A percentile compares a stretch with the other conserved stretches of the same genome.
Evolutionary conservation across 192 early-diverging fungal species (phyloP).

Genomic region (Haplosporangium gracile): DNA sequence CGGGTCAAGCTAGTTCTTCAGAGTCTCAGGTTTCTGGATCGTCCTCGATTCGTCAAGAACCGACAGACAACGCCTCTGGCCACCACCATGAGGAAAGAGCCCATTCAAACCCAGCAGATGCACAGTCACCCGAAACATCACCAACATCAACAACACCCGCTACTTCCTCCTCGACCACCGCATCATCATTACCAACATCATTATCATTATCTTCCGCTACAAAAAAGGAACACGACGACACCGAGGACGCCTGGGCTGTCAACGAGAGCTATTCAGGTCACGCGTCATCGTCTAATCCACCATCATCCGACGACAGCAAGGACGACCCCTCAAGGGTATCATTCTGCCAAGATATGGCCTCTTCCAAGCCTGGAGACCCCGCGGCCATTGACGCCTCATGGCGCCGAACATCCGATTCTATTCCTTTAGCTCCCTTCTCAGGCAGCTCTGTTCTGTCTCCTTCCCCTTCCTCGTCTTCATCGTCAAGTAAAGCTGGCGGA

Average conservation of each 20-base stretch:
- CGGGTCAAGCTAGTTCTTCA: background rate
- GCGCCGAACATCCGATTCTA: constrained; percentile 46
- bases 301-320: background rate
- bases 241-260: constrained; percentile 51
- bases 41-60: constrained; percentile 5
- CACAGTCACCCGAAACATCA: constrained; percentile 35
- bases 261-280: constrained; percentile 54
- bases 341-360: constrained; percentile 7
- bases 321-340: background rate
- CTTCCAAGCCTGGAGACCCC: constrained; percentile 19
- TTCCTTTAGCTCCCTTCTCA: background rate
- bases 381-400: constrained; percentile 32
- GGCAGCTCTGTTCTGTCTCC: background rate
- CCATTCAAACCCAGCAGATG: constrained; percentile 47
- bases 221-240: constrained; percentile 25
- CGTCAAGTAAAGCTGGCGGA: constrained; percentile 33
- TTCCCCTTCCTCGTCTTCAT: background rate
- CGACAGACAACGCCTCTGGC: background rate
- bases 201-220: background rate
- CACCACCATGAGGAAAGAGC: constrained; percentile 8
- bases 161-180: background rate
- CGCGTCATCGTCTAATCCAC: background rate
- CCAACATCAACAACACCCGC: background rate
- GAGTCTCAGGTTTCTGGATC: background rate
- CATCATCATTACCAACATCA: constrained; percentile 2